Base-by-base conservation (phyloP, 2,329 filamentous ascomycete genomes). In the Cladophialophora psammophila region DNA sequence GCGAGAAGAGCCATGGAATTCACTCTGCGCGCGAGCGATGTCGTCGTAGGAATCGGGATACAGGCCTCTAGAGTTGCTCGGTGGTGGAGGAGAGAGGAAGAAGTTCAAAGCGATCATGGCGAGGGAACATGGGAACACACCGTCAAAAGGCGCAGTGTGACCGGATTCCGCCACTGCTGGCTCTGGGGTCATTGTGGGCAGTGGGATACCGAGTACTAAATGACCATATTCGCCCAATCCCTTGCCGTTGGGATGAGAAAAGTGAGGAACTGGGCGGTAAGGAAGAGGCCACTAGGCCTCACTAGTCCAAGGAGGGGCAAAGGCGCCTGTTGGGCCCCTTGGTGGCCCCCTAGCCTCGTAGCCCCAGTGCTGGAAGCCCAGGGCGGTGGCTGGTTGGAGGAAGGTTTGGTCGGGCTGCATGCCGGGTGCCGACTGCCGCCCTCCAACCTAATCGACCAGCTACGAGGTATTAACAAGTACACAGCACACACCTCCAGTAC, bases 1-100 rank as follows among this genome's bases (percentile, higher is more conserved):
- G 32, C 36, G 53, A 26, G 58, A 57, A 26, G 60, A 68, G 65
- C 64, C 66, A 64, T 68, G 66, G 63, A 68, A 60, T 2, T 60
- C 53, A 35, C 32, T 35, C 45, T 50, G 2, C 3, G 26, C 26
- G 26, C 20, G 26, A 50, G 18, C 45, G 10, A 15, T 5, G 45
- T 26, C 9, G 20, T 31, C 20, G 18, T 31, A 26, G 26, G 26
- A 26, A 26, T 26, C 26, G 20, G 20, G 18, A 50, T 50, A 50
- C 8, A 26, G 2, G 18, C 13, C 9, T 18, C 26, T 50, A 20
- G 45, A 12, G 20, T 13, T 50, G 45, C 45, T 53, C 7, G 35
- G 59, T 38, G 35, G 40, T 8, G n/a, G 31, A 53, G 35, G 34
- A 54, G 48, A 13, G n/a, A 53, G 48, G n/a, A 20, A 26, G 26